These are phyloP conservation scores for Sphaceloma murrayae DNA, from an alignment of 2,329 filamentous ascomycete genomes.

Conservation along the genomic window DNA sequence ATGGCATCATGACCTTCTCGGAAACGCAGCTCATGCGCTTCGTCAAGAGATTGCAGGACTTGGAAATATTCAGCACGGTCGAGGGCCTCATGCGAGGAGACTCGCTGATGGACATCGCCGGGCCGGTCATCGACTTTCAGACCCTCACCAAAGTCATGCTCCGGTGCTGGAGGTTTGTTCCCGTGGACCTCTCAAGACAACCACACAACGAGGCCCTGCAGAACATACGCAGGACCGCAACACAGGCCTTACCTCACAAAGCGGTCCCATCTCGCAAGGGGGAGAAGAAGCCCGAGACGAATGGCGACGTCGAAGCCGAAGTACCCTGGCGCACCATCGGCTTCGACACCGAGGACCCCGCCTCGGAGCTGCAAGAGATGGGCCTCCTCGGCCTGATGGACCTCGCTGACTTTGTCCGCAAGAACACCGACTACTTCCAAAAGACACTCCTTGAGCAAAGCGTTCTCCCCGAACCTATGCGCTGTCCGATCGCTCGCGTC, in stretches of 20 bases:
- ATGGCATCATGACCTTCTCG: conserved; percentile 69
- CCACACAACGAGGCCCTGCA: conserved; percentile 85
- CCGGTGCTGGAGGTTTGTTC: conserved; percentile 64
- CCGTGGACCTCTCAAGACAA: conserved; percentile 72
- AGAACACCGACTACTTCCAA: conserved; percentile 85
- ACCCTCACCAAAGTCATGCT: conserved; percentile 78
- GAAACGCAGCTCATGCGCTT: conserved; percentile 89
- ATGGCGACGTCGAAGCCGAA: conserved; percentile 45
- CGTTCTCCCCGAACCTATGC: conserved; percentile 56
- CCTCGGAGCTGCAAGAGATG: conserved; percentile 71
- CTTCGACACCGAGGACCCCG: conserved; percentile 83
- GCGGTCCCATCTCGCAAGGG: not conserved
- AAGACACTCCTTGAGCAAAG: conserved; percentile 86
- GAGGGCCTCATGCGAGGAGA: conserved; percentile 90
- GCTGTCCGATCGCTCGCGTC: conserved; percentile 79
- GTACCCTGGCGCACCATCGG: conserved; percentile 85
- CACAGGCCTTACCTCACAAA: conserved; percentile 6
- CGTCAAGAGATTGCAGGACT: conserved; percentile 83
- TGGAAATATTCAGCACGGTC: conserved; percentile 85
- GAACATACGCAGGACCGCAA: conserved; percentile 47
- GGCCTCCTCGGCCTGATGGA: conserved; percentile 98
- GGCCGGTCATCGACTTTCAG: conserved; percentile 88
- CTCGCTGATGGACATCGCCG: conserved; percentile 78
- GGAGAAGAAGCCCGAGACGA: conserved; percentile 47
- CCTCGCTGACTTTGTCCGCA: conserved; percentile 82